phyloP scores from a whole-genome alignment of 163 green algal species.

The Coccomyxa subellipsoidea region DNA sequence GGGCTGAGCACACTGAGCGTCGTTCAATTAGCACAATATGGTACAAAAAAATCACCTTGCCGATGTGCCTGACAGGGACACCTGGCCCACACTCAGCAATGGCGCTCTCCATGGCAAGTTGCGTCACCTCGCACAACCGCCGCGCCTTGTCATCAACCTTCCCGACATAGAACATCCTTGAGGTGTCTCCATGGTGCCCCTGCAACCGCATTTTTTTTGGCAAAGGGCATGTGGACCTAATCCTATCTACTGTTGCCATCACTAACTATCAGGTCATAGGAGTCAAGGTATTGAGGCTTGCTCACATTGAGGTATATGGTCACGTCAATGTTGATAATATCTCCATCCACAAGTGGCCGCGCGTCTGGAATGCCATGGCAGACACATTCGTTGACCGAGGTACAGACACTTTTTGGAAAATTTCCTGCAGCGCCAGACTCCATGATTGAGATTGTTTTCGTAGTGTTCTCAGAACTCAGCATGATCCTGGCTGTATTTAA shows the following conservation, averaged over 20 bases:
- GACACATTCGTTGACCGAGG: slow-evolving; percentile 97
- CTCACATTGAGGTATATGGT: slow-evolving; percentile 75
- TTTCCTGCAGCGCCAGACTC: slow-evolving; percentile 22
- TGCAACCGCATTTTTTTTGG: slow-evolving; percentile 47
- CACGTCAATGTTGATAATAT: slow-evolving; percentile 99
- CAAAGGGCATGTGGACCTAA: no score
- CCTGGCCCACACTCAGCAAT: slow-evolving; percentile 75
- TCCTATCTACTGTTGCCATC: no score
- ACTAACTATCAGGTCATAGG: no score
- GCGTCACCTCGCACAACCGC: slow-evolving; percentile 73
- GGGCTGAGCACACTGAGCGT: background rate
- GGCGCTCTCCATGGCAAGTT: slow-evolving; percentile 62
- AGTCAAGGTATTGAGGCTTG: no score
- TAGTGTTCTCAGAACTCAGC: no score
- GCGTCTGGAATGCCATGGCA: slow-evolving; percentile 98
- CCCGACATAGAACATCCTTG: slow-evolving; percentile 85
- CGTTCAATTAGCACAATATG: background rate
- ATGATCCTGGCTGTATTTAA: no score
- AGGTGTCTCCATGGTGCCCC: slow-evolving; percentile 96
- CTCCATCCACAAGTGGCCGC: slow-evolving; percentile 73
- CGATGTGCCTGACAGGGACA: slow-evolving; percentile 77
- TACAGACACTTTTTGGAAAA: slow-evolving; percentile 98
- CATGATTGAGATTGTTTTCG: no score
- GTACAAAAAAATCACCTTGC: slow-evolving; percentile 33
- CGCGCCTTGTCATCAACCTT: slow-evolving; percentile 58